These are phyloP conservation scores for Malbranchea zuffiana DNA, from an alignment of 2,329 filamentous ascomycete genomes.

Conservation along the genomic window DNA sequence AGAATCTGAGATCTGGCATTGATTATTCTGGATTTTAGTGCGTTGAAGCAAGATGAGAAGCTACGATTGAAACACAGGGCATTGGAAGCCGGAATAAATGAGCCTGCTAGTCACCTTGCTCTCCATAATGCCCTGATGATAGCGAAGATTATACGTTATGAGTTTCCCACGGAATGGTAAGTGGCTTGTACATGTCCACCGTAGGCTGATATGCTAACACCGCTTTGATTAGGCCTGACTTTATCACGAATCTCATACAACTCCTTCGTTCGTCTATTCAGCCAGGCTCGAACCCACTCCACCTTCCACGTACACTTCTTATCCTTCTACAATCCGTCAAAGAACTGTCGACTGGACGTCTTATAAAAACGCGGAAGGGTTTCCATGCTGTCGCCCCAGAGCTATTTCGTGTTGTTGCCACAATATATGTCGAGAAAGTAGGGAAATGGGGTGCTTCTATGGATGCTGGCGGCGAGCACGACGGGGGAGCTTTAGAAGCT, in stretches of 20 bases:
- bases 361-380: slow-evolving; percentile 62
- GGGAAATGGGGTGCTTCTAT: slow-evolving; percentile 56
- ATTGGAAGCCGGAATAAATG: slow-evolving; percentile 64
- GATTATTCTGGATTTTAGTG: slow-evolving; percentile 28
- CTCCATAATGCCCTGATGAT: slow-evolving; percentile 80
- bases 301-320: slow-evolving; percentile 61
- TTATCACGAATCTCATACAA: slow-evolving; percentile 45
- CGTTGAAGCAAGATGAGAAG: slow-evolving; percentile 61
- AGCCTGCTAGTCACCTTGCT: slow-evolving; percentile 63
- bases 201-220: slow-evolving; percentile 4
- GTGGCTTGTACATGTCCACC: slow-evolving; percentile 3
- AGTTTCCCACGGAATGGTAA: slow-evolving; percentile 78
- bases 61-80: slow-evolving; percentile 61
- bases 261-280: slow-evolving; percentile 49
- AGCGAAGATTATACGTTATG: slow-evolving; percentile 78
- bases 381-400: slow-evolving; percentile 72
- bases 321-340: slow-evolving; percentile 81
- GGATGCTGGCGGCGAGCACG: slow-evolving; percentile 46
- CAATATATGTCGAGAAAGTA: slow-evolving; percentile 67
- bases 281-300: slow-evolving; percentile 48
- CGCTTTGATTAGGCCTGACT: slow-evolving; percentile 34
- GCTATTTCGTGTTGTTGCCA: slow-evolving; percentile 65
- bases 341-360: slow-evolving; percentile 69
- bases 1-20: not conserved
- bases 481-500: slow-evolving; percentile 48